These are phyloP conservation scores for Gentiana macrophylla DNA, from an alignment of 257 asterid species.

Conservation along the genomic window DNA sequence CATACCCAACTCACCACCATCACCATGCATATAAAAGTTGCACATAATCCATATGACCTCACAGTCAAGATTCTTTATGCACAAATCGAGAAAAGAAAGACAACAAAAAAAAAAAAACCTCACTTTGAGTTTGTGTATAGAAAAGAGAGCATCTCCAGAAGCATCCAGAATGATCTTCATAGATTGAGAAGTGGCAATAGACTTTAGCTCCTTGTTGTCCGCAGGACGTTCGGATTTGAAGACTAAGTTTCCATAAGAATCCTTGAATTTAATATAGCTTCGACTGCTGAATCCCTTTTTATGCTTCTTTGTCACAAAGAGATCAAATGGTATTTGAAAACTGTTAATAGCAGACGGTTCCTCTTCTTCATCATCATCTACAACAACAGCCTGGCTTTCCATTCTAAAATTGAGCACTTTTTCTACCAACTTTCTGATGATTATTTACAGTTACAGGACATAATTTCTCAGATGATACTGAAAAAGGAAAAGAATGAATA, in stretches of 20 bases:
- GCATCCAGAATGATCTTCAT: conserved; percentile 44
- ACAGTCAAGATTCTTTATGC: no score
- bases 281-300: conserved; percentile 18
- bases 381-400: conserved; percentile 19
- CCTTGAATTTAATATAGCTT: conserved; percentile 43
- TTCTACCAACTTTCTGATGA: not conserved
- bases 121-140: conserved; percentile 41
- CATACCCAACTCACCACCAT: no score
- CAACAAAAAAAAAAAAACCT: conserved; percentile 12
- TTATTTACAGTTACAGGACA: not conserved
- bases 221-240: conserved; percentile 39
- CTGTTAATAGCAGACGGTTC: conserved; percentile 8
- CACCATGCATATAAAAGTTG: no score
- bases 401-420: not conserved
- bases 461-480: not conserved
- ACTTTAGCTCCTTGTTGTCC: conserved; percentile 4
- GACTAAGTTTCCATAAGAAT: conserved; percentile 49
- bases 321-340: conserved; percentile 60
- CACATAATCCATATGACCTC: no score
- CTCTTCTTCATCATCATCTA: conserved; percentile 14
- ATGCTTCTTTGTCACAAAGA: conserved; percentile 56
- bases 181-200: conserved; percentile 7
- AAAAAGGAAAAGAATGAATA: not conserved
- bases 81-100: no score
- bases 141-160: conserved; percentile 40